Evolutionary conservation across 176 grass and related monocot genomes (phyloP), one percentile per base, ranked within the genome.

Genomic region (Zizania latifolia): DNA sequence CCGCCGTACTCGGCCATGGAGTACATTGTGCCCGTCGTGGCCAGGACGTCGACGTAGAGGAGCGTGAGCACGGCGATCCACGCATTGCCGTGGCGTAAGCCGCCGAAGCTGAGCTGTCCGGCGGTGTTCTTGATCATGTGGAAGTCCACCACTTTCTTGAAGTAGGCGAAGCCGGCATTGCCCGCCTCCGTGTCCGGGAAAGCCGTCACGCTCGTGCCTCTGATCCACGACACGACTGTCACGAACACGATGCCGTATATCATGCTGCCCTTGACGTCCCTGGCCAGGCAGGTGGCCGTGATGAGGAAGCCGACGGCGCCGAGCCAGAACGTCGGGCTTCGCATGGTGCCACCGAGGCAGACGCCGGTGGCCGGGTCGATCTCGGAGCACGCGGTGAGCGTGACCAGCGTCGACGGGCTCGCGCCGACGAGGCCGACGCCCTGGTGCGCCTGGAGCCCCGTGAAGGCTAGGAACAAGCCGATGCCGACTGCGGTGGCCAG

Each of bases 211-310:
- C 32, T 3, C 0, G 91, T 93, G 62, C 84, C 84, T 2, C 91
- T 53, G 33, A 90, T 57, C 91, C 91, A 93, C 0, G 91, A 93
- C 46, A 93, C 37, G 7, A 29, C 65, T 4, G 91, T 90, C 1
- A 93, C 91, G 44, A 93, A 87, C 4, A 90, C 10, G 30, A 93
- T 87, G 68, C 91, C 91, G n/a, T 93, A 93, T 61, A 93, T 90
- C 81, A 93, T 90, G 62, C 22, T 17, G 0, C 91, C 91, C 38
- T 85, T 93, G 21, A 93, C 72, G 43, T 81, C 68, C 28, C 79
- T 74, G 1, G 78, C 51, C 0, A 93, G 91, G 78, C 84, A 90
- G 0, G 79, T 87, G 14, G 87, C 81, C 2, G 85, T 93, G 65
- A 93, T 3, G 44, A 90, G 71, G 71, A 93, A 87, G 6, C 91